Base-by-base conservation (phyloP, 495 filamentous ascomycete genomes). In the Xylaria grammica region DNA sequence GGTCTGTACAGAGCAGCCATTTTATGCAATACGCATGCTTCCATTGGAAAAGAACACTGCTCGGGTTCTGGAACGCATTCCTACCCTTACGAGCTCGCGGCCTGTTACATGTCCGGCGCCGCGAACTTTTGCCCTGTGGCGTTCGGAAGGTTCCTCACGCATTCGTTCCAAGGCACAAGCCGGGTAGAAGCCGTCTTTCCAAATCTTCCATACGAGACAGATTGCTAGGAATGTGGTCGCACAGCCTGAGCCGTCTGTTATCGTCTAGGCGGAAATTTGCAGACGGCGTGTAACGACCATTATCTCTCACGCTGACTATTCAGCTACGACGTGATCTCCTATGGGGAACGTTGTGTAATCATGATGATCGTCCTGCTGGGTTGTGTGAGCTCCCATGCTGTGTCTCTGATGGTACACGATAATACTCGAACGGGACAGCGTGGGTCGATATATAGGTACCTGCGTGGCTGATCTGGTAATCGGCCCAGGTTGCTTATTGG, bases 191-290 rank as follows among this genome's bases (percentile, higher is more conserved):
- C 46, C 52, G 63, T n/a, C n/a, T 60, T 40, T 46, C 19, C 26
- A 50, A 60, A 51, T 59, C 48, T 40, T 62, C 38, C 71, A 74
- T 69, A 69, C 60, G 67, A 72, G 71, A 74, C 67, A 65, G 15
- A 26, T 44, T 45, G 51, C 54, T 36, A 45, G 26, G 8, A 45
- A 54, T 30, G 19, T 26, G 26, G 62, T 64, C 53, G 32, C 45
- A 64, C 62, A 58, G 45, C 62, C 9, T 64, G 52, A 36, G 30
- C 22, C 24, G 19, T 42, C 38, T 27, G 70, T 74, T 74, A 74
- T 74, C 71, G 71, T 74, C 65, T 58, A 64, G 64, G 59, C 71
- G 71, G 71, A 44, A 60, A 55, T 54, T 62, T 64, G 71, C 71
- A 74, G 67, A 27, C 59, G 30, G 15, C 40, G 67, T 68, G 63